Evolutionary conservation across 2,329 filamentous ascomycete species (phyloP).

Genomic region (Ascocoryne sarcoides): DNA sequence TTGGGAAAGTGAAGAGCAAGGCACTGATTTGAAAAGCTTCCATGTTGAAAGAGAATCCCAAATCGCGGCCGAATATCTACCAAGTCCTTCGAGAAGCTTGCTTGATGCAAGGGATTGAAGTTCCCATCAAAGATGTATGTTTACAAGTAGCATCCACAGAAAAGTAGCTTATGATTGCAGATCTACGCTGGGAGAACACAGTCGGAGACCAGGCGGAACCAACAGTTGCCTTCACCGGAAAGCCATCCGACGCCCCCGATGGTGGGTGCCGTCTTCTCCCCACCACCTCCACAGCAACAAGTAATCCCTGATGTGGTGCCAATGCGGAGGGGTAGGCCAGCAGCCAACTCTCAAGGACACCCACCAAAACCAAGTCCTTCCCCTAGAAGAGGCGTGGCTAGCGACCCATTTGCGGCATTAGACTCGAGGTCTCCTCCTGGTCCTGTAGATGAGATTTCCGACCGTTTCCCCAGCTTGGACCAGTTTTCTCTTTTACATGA

Average conservation of each 20-base stretch:
- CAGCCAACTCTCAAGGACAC: slow-evolving; percentile 39
- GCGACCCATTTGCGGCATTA: slow-evolving; percentile 84
- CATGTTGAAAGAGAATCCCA: slow-evolving; percentile 82
- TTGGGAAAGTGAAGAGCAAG: background rate
- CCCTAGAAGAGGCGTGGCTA: slow-evolving; percentile 57
- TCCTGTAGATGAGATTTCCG: slow-evolving; percentile 69
- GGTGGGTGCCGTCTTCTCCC: slow-evolving; percentile 74
- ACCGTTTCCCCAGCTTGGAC: slow-evolving; percentile 81
- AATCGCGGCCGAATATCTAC: slow-evolving; percentile 78
- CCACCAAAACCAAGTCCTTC: slow-evolving; percentile 53
- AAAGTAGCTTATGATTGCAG: slow-evolving; percentile 33
- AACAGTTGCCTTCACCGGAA: slow-evolving; percentile 49
- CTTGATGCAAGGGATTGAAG: slow-evolving; percentile 75
- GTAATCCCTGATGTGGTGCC: slow-evolving; percentile 82
- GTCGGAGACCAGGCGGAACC: slow-evolving; percentile 51
- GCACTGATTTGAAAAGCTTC: slow-evolving; percentile 46
- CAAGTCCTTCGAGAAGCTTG: slow-evolving; percentile 83
- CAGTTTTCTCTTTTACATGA: slow-evolving; percentile 89
- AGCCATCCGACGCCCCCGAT: slow-evolving; percentile 42
- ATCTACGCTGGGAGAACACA: slow-evolving; percentile 61
- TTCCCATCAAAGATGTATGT: slow-evolving; percentile 82
- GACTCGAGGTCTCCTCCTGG: slow-evolving; percentile 54
- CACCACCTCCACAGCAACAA: slow-evolving; percentile 61
- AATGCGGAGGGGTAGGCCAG: slow-evolving; percentile 81
- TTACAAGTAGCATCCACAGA: slow-evolving; percentile 1